Percentiles rank a stretch among this genome's conserved stretches.
phyloP scores from a whole-genome alignment of 495 filamentous ascomycete genomes.

The Penicillium lagena region DNA sequence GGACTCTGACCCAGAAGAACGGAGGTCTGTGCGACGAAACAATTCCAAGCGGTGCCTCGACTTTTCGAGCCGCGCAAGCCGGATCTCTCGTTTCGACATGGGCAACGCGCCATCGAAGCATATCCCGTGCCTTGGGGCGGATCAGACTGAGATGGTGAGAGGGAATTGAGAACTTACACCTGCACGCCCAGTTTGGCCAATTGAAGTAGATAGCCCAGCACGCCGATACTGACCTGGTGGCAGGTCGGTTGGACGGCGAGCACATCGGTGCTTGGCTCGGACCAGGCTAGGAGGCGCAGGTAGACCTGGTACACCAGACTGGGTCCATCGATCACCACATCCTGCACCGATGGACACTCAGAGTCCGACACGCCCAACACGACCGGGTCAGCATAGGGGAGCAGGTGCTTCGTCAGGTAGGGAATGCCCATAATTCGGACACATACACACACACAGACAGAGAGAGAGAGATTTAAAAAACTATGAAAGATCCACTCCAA shows the following conservation, averaged over 20 bases:
- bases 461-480: too few species aligned
- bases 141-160: background rate
- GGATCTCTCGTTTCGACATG: conserved; percentile 43
- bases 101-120: conserved; percentile 79
- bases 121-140: conserved; percentile 39
- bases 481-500: too few species aligned
- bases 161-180: conserved; percentile 44
- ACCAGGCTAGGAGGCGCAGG: conserved; percentile 40
- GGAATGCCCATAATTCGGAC: conserved; percentile 61
- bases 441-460: too few species aligned
- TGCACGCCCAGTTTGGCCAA: conserved; percentile 43
- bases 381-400: conserved; percentile 47
- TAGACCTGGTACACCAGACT: conserved; percentile 68
- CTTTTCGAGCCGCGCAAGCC: conserved; percentile 45
- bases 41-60: conserved; percentile 33
- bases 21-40: conserved; percentile 15
- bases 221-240: conserved; percentile 47
- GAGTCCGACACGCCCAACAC: conserved; percentile 23
- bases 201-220: conserved; percentile 54
- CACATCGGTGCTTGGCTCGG: conserved; percentile 21
- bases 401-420: conserved; percentile 50
- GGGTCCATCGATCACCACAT: conserved; percentile 69
- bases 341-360: conserved; percentile 8
- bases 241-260: conserved; percentile 57
- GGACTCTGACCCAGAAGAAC: background rate